phyloP scores from a whole-genome alignment of 2,329 filamentous ascomycete species.

The Sarocladium oryzae region DNA sequence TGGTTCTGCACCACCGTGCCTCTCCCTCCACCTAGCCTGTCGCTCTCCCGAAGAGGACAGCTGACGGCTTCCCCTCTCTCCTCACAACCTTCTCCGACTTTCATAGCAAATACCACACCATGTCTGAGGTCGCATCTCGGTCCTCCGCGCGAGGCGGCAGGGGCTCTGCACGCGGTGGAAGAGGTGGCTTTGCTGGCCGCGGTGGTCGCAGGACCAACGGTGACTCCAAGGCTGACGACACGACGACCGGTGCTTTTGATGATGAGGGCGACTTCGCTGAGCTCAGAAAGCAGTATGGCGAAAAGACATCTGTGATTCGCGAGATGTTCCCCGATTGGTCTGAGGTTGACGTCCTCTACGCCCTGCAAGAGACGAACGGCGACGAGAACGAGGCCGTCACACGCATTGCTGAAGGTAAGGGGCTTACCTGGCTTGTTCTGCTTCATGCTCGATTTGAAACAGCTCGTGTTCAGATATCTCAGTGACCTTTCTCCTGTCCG shows the following conservation, averaged over 20 bases:
- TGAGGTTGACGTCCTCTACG: conserved; percentile 88
- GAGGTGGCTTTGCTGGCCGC: conserved; percentile 67
- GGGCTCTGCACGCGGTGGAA: conserved; percentile 81
- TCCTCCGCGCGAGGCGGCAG: conserved; percentile 79
- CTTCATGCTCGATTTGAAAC: no score
- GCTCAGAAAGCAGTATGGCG: conserved; percentile 83
- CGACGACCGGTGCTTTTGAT: conserved; percentile 54
- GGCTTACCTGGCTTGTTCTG: no score
- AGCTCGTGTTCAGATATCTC: background rate
- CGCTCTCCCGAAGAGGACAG: conserved; percentile 28
- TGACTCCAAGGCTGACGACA: conserved; percentile 53
- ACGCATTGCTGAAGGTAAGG: conserved; percentile 72
- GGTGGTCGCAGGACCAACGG: conserved; percentile 71
- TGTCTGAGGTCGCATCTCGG: conserved; percentile 93
- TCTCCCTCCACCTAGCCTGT: conserved; percentile 11
- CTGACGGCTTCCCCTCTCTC: conserved; percentile 27
- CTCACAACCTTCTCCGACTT: conserved; percentile 16
- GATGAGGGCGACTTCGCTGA: conserved; percentile 88
- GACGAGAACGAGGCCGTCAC: conserved; percentile 70
- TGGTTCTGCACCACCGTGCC: conserved; percentile 10
- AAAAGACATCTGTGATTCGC: conserved; percentile 73
- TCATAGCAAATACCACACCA: conserved; percentile 35
- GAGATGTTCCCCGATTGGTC: conserved; percentile 96
- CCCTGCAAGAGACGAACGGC: conserved; percentile 80
- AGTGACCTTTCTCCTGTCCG: conserved; percentile 14